These are phyloP conservation scores for Dactylis glomerata DNA, from an alignment of 176 grass and related monocot genomes.

Conservation along the genomic window DNA sequence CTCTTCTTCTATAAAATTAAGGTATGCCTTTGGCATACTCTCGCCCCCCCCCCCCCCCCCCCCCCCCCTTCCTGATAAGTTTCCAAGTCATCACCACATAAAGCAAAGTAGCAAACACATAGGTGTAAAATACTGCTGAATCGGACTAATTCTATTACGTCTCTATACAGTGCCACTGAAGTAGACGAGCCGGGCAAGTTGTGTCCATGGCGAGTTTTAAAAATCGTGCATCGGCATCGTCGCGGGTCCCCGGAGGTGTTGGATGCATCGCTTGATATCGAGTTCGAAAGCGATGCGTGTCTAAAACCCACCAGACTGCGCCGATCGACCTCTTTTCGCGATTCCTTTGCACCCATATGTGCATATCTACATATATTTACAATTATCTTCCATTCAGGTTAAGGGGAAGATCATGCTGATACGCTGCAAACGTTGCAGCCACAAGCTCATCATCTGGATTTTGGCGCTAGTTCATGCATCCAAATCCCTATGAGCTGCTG, in stretches of 20 bases:
- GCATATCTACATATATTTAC: background rate
- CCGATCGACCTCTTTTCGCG: background rate
- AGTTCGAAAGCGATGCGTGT: constrained; percentile 35
- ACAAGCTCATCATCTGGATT: constrained; percentile 21
- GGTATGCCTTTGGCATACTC: too few relatives aligned
- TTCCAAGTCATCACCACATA: too few relatives aligned
- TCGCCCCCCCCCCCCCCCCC: too few relatives aligned
- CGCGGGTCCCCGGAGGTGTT: constrained; percentile 3
- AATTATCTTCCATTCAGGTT: background rate
- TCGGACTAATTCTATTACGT: background rate
- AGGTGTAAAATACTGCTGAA: background rate
- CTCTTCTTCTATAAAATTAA: too few relatives aligned
- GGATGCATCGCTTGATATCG: constrained; percentile 13
- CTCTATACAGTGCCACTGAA: background rate
- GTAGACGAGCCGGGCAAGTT: background rate
- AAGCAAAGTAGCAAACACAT: too few relatives aligned
- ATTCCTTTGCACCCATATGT: background rate
- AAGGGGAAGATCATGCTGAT: background rate
- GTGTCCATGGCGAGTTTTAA: background rate
- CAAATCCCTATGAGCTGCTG: background rate
- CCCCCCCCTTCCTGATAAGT: too few relatives aligned
- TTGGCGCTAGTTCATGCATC: background rate
- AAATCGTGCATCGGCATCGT: constrained; percentile 37
- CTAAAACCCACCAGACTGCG: constrained; percentile 11
- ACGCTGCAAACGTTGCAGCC: constrained; percentile 18